A percentile compares a stretch with the other conserved stretches of the same genome.
These are phyloP conservation scores for Typha latifolia DNA, from an alignment of 176 grass and related monocot species.

Conservation along the genomic window DNA sequence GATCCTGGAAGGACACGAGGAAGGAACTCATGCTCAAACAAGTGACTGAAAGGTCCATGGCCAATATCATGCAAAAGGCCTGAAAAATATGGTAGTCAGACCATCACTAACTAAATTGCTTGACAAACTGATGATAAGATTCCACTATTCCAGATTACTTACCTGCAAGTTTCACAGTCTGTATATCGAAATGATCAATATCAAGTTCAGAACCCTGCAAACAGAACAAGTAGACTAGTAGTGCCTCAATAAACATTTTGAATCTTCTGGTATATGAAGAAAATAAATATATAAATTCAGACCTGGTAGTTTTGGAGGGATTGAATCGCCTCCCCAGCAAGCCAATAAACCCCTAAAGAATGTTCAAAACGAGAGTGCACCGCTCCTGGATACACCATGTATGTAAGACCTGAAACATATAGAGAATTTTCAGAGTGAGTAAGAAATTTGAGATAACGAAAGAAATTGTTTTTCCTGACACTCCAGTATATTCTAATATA, in stretches of 20 bases:
- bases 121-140: constrained; percentile 7
- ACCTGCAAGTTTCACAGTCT: constrained; percentile 92
- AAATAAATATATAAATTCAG: constrained; percentile 6
- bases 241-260: constrained; percentile 6
- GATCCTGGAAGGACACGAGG: constrained; percentile 49
- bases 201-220: constrained; percentile 63
- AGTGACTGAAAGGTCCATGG: constrained; percentile 89
- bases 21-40: constrained; percentile 97
- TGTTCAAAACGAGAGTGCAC: constrained; percentile 89
- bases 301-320: constrained; percentile 62
- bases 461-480: background rate
- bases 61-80: constrained; percentile 92
- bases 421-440: background rate
- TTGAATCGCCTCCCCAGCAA: constrained; percentile 55
- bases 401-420: constrained; percentile 63
- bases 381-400: constrained; percentile 78
- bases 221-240: background rate
- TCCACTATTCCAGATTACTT: constrained; percentile 14
- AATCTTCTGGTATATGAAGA: constrained; percentile 7
- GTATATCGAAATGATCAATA: constrained; percentile 61
- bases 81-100: constrained; percentile 25
- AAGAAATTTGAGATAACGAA: background rate
- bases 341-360: constrained; percentile 79
- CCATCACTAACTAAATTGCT: background rate
- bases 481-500: too few relatives aligned